These are phyloP conservation scores for Trichoderma breve DNA, from an alignment of 2,329 filamentous ascomycete species.

Conservation along the genomic window DNA sequence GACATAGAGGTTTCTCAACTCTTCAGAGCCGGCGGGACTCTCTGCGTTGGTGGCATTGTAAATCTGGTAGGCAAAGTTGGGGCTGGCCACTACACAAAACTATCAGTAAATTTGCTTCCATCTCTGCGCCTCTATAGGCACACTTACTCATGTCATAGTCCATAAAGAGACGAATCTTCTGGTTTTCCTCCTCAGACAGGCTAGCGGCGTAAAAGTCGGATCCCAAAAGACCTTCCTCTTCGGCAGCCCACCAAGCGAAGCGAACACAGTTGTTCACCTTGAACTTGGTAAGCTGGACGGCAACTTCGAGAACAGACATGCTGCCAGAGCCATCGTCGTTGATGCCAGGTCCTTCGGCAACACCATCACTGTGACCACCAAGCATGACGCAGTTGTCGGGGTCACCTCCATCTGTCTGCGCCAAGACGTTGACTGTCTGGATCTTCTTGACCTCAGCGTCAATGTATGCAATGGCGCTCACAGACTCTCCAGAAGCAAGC, in stretches of 20 bases:
- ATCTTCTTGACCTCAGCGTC: constrained; percentile 55
- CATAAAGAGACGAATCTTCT: constrained; percentile 63
- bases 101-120: constrained; percentile 21
- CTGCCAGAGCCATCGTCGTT: constrained; percentile 75
- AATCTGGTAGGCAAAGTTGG: constrained; percentile 65
- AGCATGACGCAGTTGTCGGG: constrained; percentile 64
- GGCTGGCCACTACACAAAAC: constrained; percentile 48
- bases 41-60: constrained; percentile 70
- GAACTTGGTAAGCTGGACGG: constrained; percentile 56
- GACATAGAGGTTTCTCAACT: constrained; percentile 66
- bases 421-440: constrained; percentile 59
- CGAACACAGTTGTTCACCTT: constrained; percentile 54
- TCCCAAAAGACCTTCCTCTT: constrained; percentile 64
- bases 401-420: constrained; percentile 60
- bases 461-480: constrained; percentile 59
- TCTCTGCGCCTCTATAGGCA: neutral
- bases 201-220: constrained; percentile 61
- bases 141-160: constrained; percentile 61
- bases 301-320: constrained; percentile 60
- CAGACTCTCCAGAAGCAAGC: constrained; percentile 48
- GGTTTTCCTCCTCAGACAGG: constrained; percentile 57
- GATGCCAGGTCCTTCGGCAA: constrained; percentile 66
- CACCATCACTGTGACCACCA: constrained; percentile 63
- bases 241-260: constrained; percentile 66
- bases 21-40: constrained; percentile 68